A percentile compares a stretch with the other conserved stretches of the same genome.
Evolutionary conservation across 768 basidiomycete species (phyloP).

Genomic region (Auricularia cornea): DNA sequence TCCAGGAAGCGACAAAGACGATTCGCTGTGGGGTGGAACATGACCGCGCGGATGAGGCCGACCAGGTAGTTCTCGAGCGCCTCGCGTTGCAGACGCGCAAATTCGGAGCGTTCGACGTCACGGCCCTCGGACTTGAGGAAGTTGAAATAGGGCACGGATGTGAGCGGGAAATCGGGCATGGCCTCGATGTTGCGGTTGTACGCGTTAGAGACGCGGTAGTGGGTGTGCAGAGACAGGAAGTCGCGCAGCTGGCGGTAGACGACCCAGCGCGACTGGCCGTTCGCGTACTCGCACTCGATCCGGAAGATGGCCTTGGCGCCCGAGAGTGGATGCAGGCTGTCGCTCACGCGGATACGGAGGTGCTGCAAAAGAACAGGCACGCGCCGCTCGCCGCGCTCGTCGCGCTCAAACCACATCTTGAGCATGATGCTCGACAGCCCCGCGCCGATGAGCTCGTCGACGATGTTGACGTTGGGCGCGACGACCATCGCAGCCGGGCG

Average conservation of each 20-base stretch:
- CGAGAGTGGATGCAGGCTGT: constrained; percentile 76
- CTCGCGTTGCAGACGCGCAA: constrained; percentile 74
- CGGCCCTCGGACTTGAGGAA: constrained; percentile 61
- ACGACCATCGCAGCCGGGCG: constrained; percentile 32
- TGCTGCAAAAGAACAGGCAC: constrained; percentile 73
- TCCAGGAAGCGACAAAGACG: constrained; percentile 87
- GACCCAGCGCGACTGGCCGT: constrained; percentile 88
- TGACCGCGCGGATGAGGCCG: constrained; percentile 85
- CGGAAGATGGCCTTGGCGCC: constrained; percentile 73
- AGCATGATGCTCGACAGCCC: constrained; percentile 74
- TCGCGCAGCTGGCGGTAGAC: constrained; percentile 90
- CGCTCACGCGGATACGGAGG: constrained; percentile 74
- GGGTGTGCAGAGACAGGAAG: constrained; percentile 81
- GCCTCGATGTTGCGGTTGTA: constrained; percentile 64
- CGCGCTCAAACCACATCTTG: constrained; percentile 77
- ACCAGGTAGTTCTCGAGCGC: constrained; percentile 83
- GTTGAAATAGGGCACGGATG: constrained; percentile 81
- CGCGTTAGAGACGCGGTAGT: constrained; percentile 80
- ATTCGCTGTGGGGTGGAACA: constrained; percentile 93
- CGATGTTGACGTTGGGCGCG: constrained; percentile 57
- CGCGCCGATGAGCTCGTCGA: constrained; percentile 72
- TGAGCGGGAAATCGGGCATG: constrained; percentile 87
- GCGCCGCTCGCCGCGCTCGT: constrained; percentile 76
- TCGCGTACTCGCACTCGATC: constrained; percentile 90
- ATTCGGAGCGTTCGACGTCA: constrained; percentile 54